Evolutionary conservation across 495 filamentous ascomycete species (phyloP).

Genomic region (Ascobolus immersus): DNA sequence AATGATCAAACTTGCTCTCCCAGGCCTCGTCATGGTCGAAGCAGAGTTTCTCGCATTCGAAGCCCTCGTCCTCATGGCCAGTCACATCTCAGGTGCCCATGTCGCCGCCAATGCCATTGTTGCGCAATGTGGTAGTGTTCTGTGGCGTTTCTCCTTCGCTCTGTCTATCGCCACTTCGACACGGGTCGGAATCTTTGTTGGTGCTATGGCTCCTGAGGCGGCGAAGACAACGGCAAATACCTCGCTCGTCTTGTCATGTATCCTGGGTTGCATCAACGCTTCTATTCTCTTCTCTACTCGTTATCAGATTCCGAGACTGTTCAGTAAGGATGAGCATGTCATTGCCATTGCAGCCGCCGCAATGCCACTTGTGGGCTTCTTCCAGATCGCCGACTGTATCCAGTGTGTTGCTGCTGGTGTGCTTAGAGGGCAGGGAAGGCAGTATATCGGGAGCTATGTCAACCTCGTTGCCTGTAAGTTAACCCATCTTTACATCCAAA

Average conservation of each 20-base stretch:
- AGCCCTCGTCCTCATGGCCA: constrained; percentile 43
- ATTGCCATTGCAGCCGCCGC: constrained; percentile 42
- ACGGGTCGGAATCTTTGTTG: constrained; percentile 37
- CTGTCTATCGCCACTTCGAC: constrained; percentile 36
- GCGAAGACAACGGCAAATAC: constrained; percentile 36
- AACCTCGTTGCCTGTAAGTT: constrained; percentile 58
- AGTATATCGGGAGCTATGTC: constrained; percentile 70
- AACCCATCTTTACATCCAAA: too few relatives aligned
- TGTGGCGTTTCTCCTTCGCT: constrained; percentile 36
- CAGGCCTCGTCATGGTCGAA: constrained; percentile 73
- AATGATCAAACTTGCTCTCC: constrained; percentile 47
- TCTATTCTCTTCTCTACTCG: constrained; percentile 36
- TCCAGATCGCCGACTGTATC: constrained; percentile 68
- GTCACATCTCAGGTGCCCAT: constrained; percentile 40
- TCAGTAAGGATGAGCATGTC: constrained; percentile 58
- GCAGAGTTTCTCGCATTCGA: constrained; percentile 76
- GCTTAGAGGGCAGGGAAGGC: constrained; percentile 47
- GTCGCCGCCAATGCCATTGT: constrained; percentile 40
- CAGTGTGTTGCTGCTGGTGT: constrained; percentile 58
- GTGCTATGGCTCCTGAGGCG: constrained; percentile 39
- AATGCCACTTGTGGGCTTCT: constrained; percentile 55
- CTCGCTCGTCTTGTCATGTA: constrained; percentile 32
- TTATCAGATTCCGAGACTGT: constrained; percentile 45
- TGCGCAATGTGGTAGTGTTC: constrained; percentile 27
- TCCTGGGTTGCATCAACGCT: constrained; percentile 56